These are phyloP conservation scores for Suillus clintonianus DNA, from an alignment of 768 basidiomycete species.

Conservation along the genomic window DNA sequence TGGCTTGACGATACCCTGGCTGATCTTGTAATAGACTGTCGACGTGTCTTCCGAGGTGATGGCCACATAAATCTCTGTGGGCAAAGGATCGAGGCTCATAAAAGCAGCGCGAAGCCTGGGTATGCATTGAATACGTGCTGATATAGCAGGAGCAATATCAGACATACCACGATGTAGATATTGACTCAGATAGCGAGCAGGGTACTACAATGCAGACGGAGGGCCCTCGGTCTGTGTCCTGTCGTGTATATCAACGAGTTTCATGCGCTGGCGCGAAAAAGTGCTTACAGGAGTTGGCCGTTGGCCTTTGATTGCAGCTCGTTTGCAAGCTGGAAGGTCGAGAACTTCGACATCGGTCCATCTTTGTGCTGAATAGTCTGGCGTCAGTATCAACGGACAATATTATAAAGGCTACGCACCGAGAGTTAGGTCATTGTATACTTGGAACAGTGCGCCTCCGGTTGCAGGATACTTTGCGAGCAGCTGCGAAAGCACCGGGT, in stretches of 20 bases:
- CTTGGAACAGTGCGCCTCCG: conserved; percentile 67
- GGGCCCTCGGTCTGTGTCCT: conserved; percentile 45
- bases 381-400: background rate
- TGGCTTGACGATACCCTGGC: conserved; percentile 76
- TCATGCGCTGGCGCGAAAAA: conserved; percentile 10
- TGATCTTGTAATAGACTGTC: conserved; percentile 83
- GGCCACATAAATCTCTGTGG: conserved; percentile 61
- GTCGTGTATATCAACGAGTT: background rate
- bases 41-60: conserved; percentile 79
- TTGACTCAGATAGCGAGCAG: conserved; percentile 64
- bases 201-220: conserved; percentile 50
- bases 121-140: background rate
- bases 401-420: conserved; percentile 38
- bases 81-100: conserved; percentile 38
- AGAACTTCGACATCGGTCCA: conserved; percentile 68
- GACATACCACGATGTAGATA: conserved; percentile 63
- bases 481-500: conserved; percentile 46
- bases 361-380: conserved; percentile 56
- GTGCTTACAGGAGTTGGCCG: conserved; percentile 50
- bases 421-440: conserved; percentile 71
- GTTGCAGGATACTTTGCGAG: conserved; percentile 62
- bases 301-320: conserved; percentile 62
- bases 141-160: background rate
- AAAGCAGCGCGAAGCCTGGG: conserved; percentile 65
- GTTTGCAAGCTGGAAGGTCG: conserved; percentile 54